A percentile compares a stretch with the other conserved stretches of the same genome.
These are phyloP conservation scores for Sphagnum magellanicum DNA, from an alignment of 228 moss, liverwort and hornwort species.

Conservation along the genomic window DNA sequence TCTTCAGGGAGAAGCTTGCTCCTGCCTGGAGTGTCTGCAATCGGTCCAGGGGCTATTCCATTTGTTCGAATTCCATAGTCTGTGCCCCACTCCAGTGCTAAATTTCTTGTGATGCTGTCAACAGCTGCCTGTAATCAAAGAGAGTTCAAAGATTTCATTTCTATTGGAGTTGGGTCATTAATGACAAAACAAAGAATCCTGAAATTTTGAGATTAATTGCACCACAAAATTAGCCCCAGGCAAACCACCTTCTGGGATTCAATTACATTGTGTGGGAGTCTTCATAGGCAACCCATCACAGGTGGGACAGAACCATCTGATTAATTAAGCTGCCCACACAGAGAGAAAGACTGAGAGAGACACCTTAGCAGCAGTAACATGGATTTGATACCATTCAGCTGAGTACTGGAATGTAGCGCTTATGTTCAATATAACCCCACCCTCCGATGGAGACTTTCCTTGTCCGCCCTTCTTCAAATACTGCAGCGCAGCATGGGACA, in stretches of 20 bases:
- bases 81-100: conserved; percentile 84
- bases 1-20: conserved; percentile 54
- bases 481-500: conserved; percentile 77
- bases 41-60: conserved; percentile 86
- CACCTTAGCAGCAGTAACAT: conserved; percentile 91
- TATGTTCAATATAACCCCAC: conserved; percentile 76
- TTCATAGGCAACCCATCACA: no score
- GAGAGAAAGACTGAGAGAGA: not conserved
- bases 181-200: no score
- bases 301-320: no score
- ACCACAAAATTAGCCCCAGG: no score
- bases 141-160: no score
- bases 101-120: conserved; percentile 72
- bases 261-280: no score
- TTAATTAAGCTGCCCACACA: not conserved
- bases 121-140: conserved; percentile 61
- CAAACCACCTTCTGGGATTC: no score
- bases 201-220: no score
- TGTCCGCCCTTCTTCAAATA: conserved; percentile 75
- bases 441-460: conserved; percentile 60
- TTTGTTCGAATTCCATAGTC: conserved; percentile 76
- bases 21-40: conserved; percentile 76
- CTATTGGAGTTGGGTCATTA: no score
- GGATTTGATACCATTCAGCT: conserved; percentile 84
- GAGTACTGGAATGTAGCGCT: conserved; percentile 74